These are phyloP conservation scores for Haplosporangium sp. DNA, from an alignment of 371 early-diverging fungal genomes.

Conservation along the genomic window DNA sequence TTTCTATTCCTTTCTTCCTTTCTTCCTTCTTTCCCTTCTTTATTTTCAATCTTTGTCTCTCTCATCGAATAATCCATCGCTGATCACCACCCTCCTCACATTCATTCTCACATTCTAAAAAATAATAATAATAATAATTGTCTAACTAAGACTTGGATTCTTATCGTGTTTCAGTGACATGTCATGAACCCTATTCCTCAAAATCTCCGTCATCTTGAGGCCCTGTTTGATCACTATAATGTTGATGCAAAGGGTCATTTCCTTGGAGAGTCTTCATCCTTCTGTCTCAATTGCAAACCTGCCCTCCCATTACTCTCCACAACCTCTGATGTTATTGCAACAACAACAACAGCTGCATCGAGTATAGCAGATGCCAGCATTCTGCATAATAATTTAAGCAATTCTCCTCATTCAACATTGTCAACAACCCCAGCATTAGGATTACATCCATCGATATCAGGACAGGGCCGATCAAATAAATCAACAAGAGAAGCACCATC, in stretches of 20 bases:
- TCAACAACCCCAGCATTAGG: neutral
- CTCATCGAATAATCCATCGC: too few relatives aligned
- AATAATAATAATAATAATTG: neutral
- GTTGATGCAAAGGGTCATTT: conserved; percentile 13
- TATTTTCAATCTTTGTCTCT: too few relatives aligned
- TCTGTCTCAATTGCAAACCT: conserved; percentile 3
- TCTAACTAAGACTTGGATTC: neutral
- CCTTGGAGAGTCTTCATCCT: conserved; percentile 18
- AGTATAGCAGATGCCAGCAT: neutral
- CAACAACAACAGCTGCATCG: neutral
- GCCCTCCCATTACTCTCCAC: conserved; percentile 3
- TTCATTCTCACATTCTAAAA: neutral
- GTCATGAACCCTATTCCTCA: conserved; percentile 21
- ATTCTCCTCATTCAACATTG: neutral
- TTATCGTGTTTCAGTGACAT: neutral
- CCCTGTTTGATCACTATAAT: conserved; percentile 23
- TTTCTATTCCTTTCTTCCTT: neutral
- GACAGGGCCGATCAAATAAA: neutral
- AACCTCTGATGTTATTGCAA: neutral
- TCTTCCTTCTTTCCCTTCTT: neutral
- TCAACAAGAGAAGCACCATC: neutral
- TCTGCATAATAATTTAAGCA: neutral
- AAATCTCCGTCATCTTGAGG: conserved; percentile 21
- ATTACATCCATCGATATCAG: neutral
- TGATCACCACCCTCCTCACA: neutral